Evolutionary conservation across 176 grass and related monocot genomes (phyloP), one percentile per base, ranked within the genome.

Genomic region (Alopecurus myosuroides): DNA sequence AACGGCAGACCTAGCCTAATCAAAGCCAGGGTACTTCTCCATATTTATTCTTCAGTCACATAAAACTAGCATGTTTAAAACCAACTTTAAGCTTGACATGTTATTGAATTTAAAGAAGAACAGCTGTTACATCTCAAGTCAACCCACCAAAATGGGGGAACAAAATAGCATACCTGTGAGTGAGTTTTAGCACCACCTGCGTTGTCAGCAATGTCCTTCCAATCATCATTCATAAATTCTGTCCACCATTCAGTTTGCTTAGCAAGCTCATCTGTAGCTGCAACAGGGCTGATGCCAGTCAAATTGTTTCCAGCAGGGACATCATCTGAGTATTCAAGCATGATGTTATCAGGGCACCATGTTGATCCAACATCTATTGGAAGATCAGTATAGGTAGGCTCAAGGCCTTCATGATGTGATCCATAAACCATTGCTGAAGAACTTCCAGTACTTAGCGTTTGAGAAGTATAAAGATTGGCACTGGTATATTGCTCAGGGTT

Each of bases 161-260:
- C 4, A 22, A 76, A 70, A 3, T 4, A 9, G 41, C 65, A 69
- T 85, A 90, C 88, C 91, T 85, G 85, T 13, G 75, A 25, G 34
- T 56, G 88, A 67, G 67, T 57, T 82, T 85, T 79, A 53, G 56
- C 33, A 22, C 55, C 40, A 61, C 58, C 58, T 63, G 55, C 25
- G 44, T 79, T 86, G 66, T 88, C 91, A 81, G 51, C 71, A 40
- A 82, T 51, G 3, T 90, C 88, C 66, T 78, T 82, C 85, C 81
- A 93, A 51, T 88, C 85, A 45, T 77, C 82, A 68, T 74, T 87
- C 77, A 93, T 88, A 25, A 93, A 82, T 44, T 87, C 82, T 10
- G 78, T 90, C 88, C 88, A 88, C 91, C 88, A 93, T 88, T 93
- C 91, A 45, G 56, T 85, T 79, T 88, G 85, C 73, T 90, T 90